These are phyloP conservation scores for Picochlorum sp. DNA, from an alignment of 139 green algal genomes.

Conservation along the genomic window DNA sequence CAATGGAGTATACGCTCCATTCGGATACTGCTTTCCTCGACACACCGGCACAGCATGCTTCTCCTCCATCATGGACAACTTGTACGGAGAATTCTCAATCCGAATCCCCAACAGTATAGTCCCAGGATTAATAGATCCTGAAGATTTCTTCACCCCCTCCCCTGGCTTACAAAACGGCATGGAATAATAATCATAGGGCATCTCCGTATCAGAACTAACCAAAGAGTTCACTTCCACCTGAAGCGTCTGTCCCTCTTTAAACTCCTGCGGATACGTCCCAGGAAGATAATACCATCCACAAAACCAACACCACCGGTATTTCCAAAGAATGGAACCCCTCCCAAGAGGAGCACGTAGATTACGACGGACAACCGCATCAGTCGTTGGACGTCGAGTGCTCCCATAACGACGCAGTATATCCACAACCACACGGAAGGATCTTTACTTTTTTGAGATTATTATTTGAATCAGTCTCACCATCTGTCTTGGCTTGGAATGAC, in stretches of 20 bases:
- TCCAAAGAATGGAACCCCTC: too few species aligned
- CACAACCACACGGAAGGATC: too few species aligned
- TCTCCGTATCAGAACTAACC: slow-evolving; percentile 80
- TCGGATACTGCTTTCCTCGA: slow-evolving; percentile 36
- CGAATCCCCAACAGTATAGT: slow-evolving; percentile 81
- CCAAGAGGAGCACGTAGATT: too few species aligned
- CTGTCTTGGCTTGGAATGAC: too few species aligned
- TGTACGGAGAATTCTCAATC: slow-evolving; percentile 88
- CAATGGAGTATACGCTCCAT: slow-evolving; percentile 23
- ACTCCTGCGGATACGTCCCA: slow-evolving; percentile 74
- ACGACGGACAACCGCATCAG: too few species aligned
- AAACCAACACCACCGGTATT: too few species aligned
- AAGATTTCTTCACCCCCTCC: slow-evolving; percentile 59
- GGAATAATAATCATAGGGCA: slow-evolving; percentile 90
- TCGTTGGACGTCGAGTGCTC: too few species aligned
- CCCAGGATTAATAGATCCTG: slow-evolving; percentile 76
- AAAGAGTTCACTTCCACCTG: slow-evolving; percentile 74
- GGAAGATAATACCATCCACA: slow-evolving; percentile 56
- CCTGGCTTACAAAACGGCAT: slow-evolving; percentile 87
- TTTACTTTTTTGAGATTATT: too few species aligned
- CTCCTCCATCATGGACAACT: slow-evolving; percentile 77
- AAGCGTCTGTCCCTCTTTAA: slow-evolving; percentile 38
- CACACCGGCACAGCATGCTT: slow-evolving; percentile 48
- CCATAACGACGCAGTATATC: too few species aligned
- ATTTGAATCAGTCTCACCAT: too few species aligned